Evolutionary conservation across 2,329 filamentous ascomycete species (phyloP).

Genomic region (Piedraia hortae): DNA sequence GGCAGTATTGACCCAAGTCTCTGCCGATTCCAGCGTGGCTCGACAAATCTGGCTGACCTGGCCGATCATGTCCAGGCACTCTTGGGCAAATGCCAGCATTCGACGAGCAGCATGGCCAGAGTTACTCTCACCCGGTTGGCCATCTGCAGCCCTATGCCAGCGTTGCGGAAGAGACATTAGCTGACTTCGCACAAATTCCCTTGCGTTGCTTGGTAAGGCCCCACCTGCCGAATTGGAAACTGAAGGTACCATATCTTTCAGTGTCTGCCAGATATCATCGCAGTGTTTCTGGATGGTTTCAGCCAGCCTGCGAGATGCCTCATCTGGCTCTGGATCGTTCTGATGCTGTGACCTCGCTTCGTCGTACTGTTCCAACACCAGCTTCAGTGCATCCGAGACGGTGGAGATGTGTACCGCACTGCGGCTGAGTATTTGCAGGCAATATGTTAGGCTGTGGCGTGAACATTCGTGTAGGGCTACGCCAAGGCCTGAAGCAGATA

Average conservation of each 20-base stretch:
- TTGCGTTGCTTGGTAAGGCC: slow-evolving; percentile 67
- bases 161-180: slow-evolving; percentile 61
- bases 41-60: slow-evolving; percentile 74
- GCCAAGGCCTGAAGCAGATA: slow-evolving; percentile 72
- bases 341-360: slow-evolving; percentile 14
- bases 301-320: slow-evolving; percentile 31
- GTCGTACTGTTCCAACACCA: slow-evolving; percentile 59
- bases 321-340: slow-evolving; percentile 14
- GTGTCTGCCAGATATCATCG: slow-evolving; percentile 21
- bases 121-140: slow-evolving; percentile 13
- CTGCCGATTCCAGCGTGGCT: slow-evolving; percentile 68
- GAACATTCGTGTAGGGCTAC: slow-evolving; percentile 81
- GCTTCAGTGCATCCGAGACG: slow-evolving; percentile 45
- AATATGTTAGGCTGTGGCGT: slow-evolving; percentile 58
- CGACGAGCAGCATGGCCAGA: slow-evolving; percentile 36
- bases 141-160: slow-evolving; percentile 40
- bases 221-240: slow-evolving; percentile 82
- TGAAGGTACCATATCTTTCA: slow-evolving; percentile 57
- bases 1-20: slow-evolving; percentile 51
- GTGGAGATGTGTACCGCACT: slow-evolving; percentile 58
- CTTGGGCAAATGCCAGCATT: slow-evolving; percentile 62
- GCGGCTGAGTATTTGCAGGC: slow-evolving; percentile 50
- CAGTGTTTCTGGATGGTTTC: slow-evolving; percentile 43
- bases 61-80: slow-evolving; percentile 80
- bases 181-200: slow-evolving; percentile 55